Evolutionary conservation across 306 rosid species (phyloP), one percentile per base, ranked within the genome.

Genomic region (Crotalaria pallida): DNA sequence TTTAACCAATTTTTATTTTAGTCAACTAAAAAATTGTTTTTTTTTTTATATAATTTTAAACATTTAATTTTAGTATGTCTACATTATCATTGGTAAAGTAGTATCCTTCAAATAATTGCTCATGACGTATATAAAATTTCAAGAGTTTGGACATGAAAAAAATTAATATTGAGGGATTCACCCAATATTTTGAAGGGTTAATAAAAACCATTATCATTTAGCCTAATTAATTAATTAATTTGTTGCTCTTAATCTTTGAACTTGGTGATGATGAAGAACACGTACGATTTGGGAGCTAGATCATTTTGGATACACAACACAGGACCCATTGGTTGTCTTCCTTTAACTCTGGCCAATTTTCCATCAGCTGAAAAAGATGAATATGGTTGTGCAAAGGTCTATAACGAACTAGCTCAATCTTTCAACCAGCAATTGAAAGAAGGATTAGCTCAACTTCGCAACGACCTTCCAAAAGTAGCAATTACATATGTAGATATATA

Each of bases 401-500:
- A 79, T 72, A 92, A 92, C 44, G 86, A 82, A 3, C 83, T 91
- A 10, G 75, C 86, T 59, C 86, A 74, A 6, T 18, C 58, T 48
- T 89, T 82, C 76, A 92, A 88, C 80, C 67, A 44, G 1, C 61
- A 80, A 9, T 77, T 91, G 56, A 91, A 88, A 41, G 49, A 87
- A 27, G 77, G 69, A 2, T 62, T 87, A 19, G 52, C 15, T 71
- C 76, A 83, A 36, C 80, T 88, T 6, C 77, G 88, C 2, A 22
- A 77, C 29, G 78, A 84, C 10, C 81, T 88, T 48, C 81, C 91
- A 2, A 59, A 27, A 0, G 81, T 88, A 16, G 84, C 85, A 55
- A 58, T 89, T 51, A 92, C 86, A 0, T 82, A 89, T 4, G 92
- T 87, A 16, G 96, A 89, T 40, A 18, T 72, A 11, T 79, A 75